Evolutionary conservation across 78 protist species (phyloP).

Genomic region (Tieghemostelium lacteum): DNA sequence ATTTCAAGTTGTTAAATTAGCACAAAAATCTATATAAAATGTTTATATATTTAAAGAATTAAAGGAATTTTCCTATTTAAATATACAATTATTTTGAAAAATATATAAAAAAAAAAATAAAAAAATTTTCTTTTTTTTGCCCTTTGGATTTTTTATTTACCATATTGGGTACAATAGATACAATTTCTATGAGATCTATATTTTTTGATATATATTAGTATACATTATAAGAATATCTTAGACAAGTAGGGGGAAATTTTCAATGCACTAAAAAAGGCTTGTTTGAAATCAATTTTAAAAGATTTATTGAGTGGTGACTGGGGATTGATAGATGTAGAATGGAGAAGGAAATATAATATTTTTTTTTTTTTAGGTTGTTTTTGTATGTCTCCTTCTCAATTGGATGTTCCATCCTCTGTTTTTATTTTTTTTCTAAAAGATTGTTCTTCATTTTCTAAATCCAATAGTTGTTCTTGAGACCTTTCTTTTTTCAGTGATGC

Average conservation of each 20-base stretch:
- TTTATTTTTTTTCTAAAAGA: neutral
- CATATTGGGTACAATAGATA: neutral
- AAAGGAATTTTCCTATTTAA: neutral
- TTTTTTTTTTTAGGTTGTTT: neutral
- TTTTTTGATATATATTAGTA: neutral
- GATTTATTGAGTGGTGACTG: neutral
- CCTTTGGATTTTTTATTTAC: conserved; percentile 2
- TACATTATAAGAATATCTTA: too few relatives aligned
- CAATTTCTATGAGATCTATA: neutral
- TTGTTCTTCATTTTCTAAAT: neutral
- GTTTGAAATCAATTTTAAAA: too few relatives aligned
- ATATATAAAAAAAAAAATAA: neutral
- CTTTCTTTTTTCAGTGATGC: neutral
- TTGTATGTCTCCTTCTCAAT: neutral
- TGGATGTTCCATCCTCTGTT: neutral
- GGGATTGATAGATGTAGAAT: too few relatives aligned
- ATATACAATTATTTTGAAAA: neutral
- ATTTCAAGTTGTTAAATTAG: neutral
- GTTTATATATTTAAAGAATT: neutral
- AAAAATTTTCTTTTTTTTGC: neutral
- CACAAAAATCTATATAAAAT: too few relatives aligned
- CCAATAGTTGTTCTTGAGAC: neutral
- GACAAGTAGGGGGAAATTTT: too few relatives aligned
- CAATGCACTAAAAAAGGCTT: too few relatives aligned
- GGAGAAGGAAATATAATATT: neutral